Evolutionary conservation across 129 eudicot genomes (phyloP).

Genomic region (Centella asiatica): DNA sequence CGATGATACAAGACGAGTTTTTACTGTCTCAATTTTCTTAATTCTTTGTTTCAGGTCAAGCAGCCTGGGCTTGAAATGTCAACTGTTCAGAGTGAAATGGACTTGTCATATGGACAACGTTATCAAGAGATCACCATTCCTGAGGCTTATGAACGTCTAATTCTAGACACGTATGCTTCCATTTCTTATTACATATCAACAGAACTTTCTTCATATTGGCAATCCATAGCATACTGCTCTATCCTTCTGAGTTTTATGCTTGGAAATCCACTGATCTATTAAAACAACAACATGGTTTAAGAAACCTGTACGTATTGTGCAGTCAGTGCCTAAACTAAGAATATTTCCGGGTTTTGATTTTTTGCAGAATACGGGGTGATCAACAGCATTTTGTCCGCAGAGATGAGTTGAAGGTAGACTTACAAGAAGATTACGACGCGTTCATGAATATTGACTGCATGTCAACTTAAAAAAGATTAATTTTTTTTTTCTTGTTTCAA

Average conservation of each 20-base stretch:
- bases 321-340: slow-evolving; percentile 1
- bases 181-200: not conserved
- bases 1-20: too few species aligned
- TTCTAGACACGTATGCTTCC: slow-evolving; percentile 82
- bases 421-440: not conserved
- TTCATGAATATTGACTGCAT: not conserved
- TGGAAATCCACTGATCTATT: not conserved
- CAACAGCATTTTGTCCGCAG: slow-evolving; percentile 97
- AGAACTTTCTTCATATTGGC: not conserved
- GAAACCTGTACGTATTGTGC: not conserved
- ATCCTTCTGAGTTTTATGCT: not conserved
- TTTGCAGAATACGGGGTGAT: slow-evolving; percentile 80
- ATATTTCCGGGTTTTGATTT: slow-evolving; percentile 16
- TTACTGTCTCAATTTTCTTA: not conserved
- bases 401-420: slow-evolving; percentile 82
- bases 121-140: slow-evolving; percentile 75
- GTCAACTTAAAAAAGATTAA: not conserved
- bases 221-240: not conserved
- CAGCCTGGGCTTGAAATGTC: slow-evolving; percentile 91
- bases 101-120: slow-evolving; percentile 84
- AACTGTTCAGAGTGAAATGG: slow-evolving; percentile 84
- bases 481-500: not conserved
- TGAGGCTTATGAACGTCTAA: slow-evolving; percentile 96
- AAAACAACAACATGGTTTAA: too few species aligned
- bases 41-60: slow-evolving; percentile 56